phyloP scores from a whole-genome alignment of 805 yeast species.

The Brettanomyces sp. region DNA sequence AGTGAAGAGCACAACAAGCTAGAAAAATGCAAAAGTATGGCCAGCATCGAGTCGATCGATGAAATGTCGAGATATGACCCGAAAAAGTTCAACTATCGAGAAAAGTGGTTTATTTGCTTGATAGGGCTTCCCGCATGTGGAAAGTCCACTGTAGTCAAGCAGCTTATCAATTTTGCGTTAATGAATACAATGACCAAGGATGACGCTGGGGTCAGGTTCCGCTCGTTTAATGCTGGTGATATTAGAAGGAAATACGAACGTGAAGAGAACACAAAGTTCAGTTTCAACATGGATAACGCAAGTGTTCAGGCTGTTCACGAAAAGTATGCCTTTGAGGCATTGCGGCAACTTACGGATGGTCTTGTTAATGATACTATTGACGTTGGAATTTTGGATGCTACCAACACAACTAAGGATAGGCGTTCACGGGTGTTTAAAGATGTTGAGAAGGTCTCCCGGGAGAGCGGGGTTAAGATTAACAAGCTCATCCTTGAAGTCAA shows the following conservation, averaged over 20 bases:
- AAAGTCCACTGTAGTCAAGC: constrained; percentile 43
- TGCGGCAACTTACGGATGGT: constrained; percentile 67
- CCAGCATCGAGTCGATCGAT: background rate
- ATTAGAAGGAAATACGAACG: constrained; percentile 32
- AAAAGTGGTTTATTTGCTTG: constrained; percentile 24
- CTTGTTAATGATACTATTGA: constrained; percentile 71
- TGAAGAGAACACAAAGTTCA: constrained; percentile 12
- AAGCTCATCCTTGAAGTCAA: constrained; percentile 52
- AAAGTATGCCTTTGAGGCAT: constrained; percentile 90
- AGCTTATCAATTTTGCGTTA: constrained; percentile 17
- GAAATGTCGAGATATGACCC: constrained; percentile 2
- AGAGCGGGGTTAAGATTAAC: constrained; percentile 28
- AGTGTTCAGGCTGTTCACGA: constrained; percentile 58
- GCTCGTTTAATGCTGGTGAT: constrained; percentile 44
- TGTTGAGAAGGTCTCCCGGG: constrained; percentile 45
- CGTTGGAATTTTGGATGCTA: constrained; percentile 84
- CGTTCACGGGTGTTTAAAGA: constrained; percentile 44
- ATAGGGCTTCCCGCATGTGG: constrained; percentile 96
- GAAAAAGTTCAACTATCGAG: constrained; percentile 4
- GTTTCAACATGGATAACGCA: constrained; percentile 17
- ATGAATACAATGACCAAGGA: constrained; percentile 4
- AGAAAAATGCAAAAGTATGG: background rate
- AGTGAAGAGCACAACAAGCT: background rate
- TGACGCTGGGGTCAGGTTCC: constrained; percentile 12
- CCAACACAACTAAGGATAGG: constrained; percentile 47